Evolutionary conservation across 495 filamentous ascomycete species (phyloP), one percentile per base, ranked within the genome.

Genomic region (Sordaria brevicollis): DNA sequence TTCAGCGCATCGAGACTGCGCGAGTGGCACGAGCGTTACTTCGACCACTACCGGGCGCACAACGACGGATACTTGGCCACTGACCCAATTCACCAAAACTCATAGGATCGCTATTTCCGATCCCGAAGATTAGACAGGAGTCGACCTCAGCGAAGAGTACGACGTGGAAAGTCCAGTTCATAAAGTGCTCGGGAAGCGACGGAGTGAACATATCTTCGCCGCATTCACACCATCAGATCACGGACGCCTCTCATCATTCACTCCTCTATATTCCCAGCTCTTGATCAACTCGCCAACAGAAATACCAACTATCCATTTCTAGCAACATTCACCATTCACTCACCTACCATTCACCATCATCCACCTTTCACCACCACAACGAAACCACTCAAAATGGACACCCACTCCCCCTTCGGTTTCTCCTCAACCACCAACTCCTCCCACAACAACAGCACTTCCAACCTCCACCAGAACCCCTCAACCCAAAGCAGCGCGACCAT

Each of bases 381-480:
- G 21, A 17, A 49, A 29, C 21, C n/a, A n/a, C n/a, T n/a, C n/a
- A n/a, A n/a, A 57, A 62, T 62, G 49, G 49, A 62, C 21, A 62
- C 25, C 49, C 49, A 62, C 49, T 62, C 49, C 3, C 49, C 49
- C 49, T 62, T 62, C 13, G 49, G n/a, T n/a, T n/a, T n/a, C n/a
- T n/a, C 25, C 25, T 62, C 49, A 62, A 70, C 29, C 66, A 10
- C 62, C 43, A 68, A 57, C 37, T 39, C 66, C 66, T 70, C 62
- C 33, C 29, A 29, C 66, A 33, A 36, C 34, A 37, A 35, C 39
- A 70, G 68, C 66, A 71, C n/a, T 68, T 77, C 54, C 70, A 71
- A 38, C 38, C 71, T 19, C 71, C n/a, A 25, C 66, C 66, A 39
- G 5, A 38, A 17, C 21, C 38, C 38, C 19, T 68, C 67, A 35